Evolutionary conservation across 805 yeast genomes (phyloP), one percentile per base, ranked within the genome.

Genomic region (Kurtzmaniella cleridarum): DNA sequence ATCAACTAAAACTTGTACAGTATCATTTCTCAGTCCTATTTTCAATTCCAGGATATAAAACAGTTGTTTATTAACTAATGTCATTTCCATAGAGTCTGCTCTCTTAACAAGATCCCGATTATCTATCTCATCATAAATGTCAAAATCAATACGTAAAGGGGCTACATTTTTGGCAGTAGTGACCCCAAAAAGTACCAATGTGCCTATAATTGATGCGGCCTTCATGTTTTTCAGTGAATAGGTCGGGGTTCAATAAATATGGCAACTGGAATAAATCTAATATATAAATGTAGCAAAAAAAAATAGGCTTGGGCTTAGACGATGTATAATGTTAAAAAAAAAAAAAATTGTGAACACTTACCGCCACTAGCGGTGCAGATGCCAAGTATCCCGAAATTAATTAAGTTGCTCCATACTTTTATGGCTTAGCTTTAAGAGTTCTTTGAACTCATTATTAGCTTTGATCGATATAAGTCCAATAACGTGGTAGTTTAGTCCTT

Each of bases 1-100:
- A 45, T 66, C 71, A 9, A 67, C 57, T 44, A 63, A 51, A 2
- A 65, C 67, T 8, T 54, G 49, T 9, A 53, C 55, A 26, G 47
- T 34, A 18, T 64, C 59, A 32, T 44, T 35, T 32, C 54, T 46
- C 8, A 63, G 55, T 9, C 72, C 71, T n/a, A 62, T 44, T 24
- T 46, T 34, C 33, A 63, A 43, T 8, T 46, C 40, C 3, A 58
- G 50, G 51, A 57, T 40, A 42, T 63, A 63, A 41, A 59, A 63
- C 1, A 63, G 60, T 27, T 49, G 45, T 33, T 49, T 42, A 45
- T 63, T 63, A 16, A 17, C 35, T 16, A 57, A 18, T 9, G 31
- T 45, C 54, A 57, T 42, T 14, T 38, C 39, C n/a, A 46, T 43
- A 17, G 41, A 35, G 18, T 51, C 59, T 31, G 30, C 30, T 39